Percentiles rank a stretch among this genome's conserved stretches.
These are phyloP conservation scores for Noccaea caerulescens DNA, from an alignment of 345 rosid species.

Conservation along the genomic window DNA sequence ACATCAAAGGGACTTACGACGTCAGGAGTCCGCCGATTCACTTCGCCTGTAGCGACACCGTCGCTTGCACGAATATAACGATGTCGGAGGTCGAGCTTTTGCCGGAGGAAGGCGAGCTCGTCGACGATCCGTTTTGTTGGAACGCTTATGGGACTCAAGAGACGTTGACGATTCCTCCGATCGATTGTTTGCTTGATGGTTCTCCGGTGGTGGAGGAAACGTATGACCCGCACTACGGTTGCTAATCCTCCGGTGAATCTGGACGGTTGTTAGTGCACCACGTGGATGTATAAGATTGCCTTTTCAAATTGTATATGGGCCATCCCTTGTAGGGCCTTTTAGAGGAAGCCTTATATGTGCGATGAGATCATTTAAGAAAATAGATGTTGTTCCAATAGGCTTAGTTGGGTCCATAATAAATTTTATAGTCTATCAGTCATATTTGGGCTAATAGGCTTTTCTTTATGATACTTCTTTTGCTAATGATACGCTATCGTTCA, in stretches of 20 bases:
- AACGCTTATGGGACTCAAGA: conserved; percentile 89
- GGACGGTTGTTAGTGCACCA: conserved; percentile 1
- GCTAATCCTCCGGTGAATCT: too few relatives aligned
- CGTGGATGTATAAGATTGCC: neutral
- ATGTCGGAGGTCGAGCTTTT: conserved; percentile 91
- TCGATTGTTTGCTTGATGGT: conserved; percentile 81
- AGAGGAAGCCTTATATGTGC: conserved; percentile 60
- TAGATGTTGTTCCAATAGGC: neutral
- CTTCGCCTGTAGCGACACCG: conserved; percentile 92
- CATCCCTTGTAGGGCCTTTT: conserved; percentile 70
- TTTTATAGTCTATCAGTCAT: neutral
- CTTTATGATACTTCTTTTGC: neutral
- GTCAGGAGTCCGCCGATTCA: conserved; percentile 82
- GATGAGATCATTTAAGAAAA: conserved; percentile 48
- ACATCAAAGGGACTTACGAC: conserved; percentile 90
- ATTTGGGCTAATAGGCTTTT: neutral
- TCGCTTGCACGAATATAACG: conserved; percentile 89
- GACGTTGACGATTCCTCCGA: conserved; percentile 80
- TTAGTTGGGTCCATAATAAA: neutral
- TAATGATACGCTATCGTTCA: too few relatives aligned
- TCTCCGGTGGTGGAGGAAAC: conserved; percentile 50
- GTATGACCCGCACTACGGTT: conserved; percentile 48
- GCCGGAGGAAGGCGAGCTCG: conserved; percentile 81
- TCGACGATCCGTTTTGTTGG: conserved; percentile 98
- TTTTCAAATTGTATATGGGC: conserved; percentile 35